Evolutionary conservation across 1,139 yeast genomes (phyloP), one percentile per base, ranked within the genome.

Genomic region (Wickerhamomyces sp.): DNA sequence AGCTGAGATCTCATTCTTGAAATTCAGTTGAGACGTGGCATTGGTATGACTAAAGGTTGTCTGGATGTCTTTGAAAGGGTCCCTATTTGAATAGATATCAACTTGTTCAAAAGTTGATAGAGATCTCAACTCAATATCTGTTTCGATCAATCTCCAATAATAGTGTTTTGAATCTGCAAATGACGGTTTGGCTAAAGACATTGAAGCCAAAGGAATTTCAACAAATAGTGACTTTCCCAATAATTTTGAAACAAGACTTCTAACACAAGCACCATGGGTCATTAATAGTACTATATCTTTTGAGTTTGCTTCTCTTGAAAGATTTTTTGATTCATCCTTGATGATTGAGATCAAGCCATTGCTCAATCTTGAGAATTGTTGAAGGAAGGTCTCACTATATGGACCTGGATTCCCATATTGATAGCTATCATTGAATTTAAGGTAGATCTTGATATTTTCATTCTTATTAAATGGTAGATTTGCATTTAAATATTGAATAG

Each of bases 401-500:
- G 51, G 51, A n/a, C 62, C 62, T 2, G 61, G 60, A 13, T 55
- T 52, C 5, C 62, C 61, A 42, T 50, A 50, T 30, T 43, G 42
- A 38, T 56, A 56, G 37, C 54, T 51, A 27, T 55, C 55, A 32
- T 41, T 45, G 11, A 53, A 34, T 36, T 53, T 43, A 27, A 58
- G 39, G 8, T 33, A 37, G 2, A 58, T 47, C n/a, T 48, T 43
- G 10, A 57, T 49, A 3, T 39, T 40, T 10, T 42, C 46, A 43
- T 55, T 57, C 27, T 45, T 47, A 42, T 50, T 46, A 38, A 52
- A 53, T 14, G 55, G 50, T 29, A 57, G 37, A 41, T 56, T 56
- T 15, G 61, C 52, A 34, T 51, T 53, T 72, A 69, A 34, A 57
- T 63, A 59, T 41, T 58, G 60, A 37, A 66, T 61, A 8, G 69